A percentile compares a stretch with the other conserved stretches of the same genome.
Conservation (phyloP, 345 rosid genomes). For the Lepidium sativum region DNA sequence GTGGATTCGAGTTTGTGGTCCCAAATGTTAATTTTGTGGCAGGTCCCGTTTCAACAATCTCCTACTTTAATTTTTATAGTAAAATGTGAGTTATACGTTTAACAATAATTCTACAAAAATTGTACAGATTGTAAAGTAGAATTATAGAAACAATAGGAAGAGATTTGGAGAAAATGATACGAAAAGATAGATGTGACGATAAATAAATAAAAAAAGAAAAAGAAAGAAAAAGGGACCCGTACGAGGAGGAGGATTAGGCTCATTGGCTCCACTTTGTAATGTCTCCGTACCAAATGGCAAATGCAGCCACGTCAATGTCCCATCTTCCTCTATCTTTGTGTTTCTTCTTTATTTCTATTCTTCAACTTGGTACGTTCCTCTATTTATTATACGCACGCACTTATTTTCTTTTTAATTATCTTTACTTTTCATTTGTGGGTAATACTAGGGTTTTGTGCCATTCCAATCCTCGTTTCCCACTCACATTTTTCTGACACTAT, state of each 20-base stretch:
- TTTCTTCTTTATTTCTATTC: not conserved
- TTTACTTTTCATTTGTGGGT: not conserved
- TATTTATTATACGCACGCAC: conserved; percentile 17
- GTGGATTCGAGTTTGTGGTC: too few species aligned
- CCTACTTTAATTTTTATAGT: too few species aligned
- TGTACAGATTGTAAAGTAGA: too few species aligned
- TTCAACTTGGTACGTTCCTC: conserved; percentile 18
- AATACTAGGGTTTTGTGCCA: conserved; percentile 21
- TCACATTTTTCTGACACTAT: not conserved
- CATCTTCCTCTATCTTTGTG: conserved; percentile 25
- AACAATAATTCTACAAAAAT: not conserved
- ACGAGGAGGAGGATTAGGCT: conserved; percentile 27
- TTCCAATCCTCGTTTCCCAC: conserved; percentile 10
- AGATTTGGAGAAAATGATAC: too few species aligned
- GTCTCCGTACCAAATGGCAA: conserved; percentile 22
- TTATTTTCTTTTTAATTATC: not conserved
- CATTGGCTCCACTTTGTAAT: conserved; percentile 26
- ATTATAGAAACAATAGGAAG: too few species aligned
- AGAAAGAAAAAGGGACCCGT: conserved; percentile 20
- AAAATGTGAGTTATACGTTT: not conserved
- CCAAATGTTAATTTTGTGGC: too few species aligned
- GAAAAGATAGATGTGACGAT: conserved; percentile 21
- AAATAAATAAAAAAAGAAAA: not conserved
- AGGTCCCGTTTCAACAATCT: too few species aligned
- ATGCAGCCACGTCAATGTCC: conserved; percentile 26